A percentile compares a stretch with the other conserved stretches of the same genome.
phyloP scores from a whole-genome alignment of 148 eudicot species.

The Fagopyrum tataricum region DNA sequence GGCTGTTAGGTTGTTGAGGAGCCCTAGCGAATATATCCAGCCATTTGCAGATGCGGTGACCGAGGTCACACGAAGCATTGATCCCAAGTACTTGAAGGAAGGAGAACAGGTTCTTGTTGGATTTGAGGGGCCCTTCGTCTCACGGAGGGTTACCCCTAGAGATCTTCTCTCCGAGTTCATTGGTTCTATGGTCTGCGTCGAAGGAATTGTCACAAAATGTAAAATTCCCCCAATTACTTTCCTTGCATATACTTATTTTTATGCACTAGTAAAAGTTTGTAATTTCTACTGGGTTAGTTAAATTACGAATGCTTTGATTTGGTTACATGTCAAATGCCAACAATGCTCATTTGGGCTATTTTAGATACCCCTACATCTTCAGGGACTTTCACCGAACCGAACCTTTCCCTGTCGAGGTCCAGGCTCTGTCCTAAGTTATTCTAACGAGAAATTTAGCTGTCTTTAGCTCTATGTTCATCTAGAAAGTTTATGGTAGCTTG shows the following conservation, averaged over 20 bases:
- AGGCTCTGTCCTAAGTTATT: not conserved
- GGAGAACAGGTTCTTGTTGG: slow-evolving; percentile 88
- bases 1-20: slow-evolving; percentile 58
- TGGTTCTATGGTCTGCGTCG: slow-evolving; percentile 95
- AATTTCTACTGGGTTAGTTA: not conserved
- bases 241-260: not conserved
- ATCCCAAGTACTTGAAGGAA: slow-evolving; percentile 86
- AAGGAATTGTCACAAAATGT: slow-evolving; percentile 95
- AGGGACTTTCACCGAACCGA: not conserved
- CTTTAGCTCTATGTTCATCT: not conserved
- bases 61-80: slow-evolving; percentile 53
- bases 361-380: not conserved
- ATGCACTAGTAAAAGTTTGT: not conserved
- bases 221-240: not conserved
- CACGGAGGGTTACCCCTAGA: slow-evolving; percentile 82
- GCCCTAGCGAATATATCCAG: slow-evolving; percentile 78
- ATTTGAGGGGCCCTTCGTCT: slow-evolving; percentile 90
- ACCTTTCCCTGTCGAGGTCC: not conserved
- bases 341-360: not conserved
- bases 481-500: not conserved
- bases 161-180: slow-evolving; percentile 86
- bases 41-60: slow-evolving; percentile 82
- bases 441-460: not conserved
- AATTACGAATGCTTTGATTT: not conserved
- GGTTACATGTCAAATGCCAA: not conserved